Conservation (phyloP, 129 eudicot species). For the Gnaphalium uliginosum region DNA sequence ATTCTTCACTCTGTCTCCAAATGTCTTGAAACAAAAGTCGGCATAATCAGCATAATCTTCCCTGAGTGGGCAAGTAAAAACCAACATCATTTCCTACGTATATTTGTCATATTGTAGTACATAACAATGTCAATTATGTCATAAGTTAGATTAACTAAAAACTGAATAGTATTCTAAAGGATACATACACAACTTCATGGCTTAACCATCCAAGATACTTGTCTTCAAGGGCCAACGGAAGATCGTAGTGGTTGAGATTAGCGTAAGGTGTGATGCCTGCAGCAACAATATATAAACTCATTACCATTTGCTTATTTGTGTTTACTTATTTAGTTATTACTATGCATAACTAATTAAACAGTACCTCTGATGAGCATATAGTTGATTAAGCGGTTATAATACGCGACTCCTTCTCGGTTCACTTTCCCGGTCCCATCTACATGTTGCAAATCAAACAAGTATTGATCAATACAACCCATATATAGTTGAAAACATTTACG, state of each 20-base stretch:
- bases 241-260: conserved; percentile 86
- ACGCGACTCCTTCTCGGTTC: conserved; percentile 77
- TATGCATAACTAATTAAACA: not conserved
- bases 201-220: conserved; percentile 72
- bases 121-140: too few species aligned
- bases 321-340: too few species aligned
- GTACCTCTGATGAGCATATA: conserved; percentile 76
- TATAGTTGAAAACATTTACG: not conserved
- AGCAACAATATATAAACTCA: conserved; percentile 13
- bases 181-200: conserved; percentile 69
- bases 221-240: conserved; percentile 80
- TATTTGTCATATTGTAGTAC: too few species aligned
- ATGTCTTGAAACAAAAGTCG: conserved; percentile 83
- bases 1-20: conserved; percentile 84
- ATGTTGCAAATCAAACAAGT: conserved; percentile 10
- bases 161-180: not conserved
- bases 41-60: conserved; percentile 83
- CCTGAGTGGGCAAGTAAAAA: conserved; percentile 34
- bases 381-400: conserved; percentile 69
- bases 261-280: conserved; percentile 87
- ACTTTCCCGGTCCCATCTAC: conserved; percentile 80
- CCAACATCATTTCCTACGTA: not conserved
- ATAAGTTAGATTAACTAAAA: too few species aligned
- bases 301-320: not conserved
- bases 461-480: not conserved